Evolutionary conservation across 2,329 filamentous ascomycete genomes (phyloP), one percentile per base, ranked within the genome.

Genomic region (Dothiorella sarmentorum): DNA sequence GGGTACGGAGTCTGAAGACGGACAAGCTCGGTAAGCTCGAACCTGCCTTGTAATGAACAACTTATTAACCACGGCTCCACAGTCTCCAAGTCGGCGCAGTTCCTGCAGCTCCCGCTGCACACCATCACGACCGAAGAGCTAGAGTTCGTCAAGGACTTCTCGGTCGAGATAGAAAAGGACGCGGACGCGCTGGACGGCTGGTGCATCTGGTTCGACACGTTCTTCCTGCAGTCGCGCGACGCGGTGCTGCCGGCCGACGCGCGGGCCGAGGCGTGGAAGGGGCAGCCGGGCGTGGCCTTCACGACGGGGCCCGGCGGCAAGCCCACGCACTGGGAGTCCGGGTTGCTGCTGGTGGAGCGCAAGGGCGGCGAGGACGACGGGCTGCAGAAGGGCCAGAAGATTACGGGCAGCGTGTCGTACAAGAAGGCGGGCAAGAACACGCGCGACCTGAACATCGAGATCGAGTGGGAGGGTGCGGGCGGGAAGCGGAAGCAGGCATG

Each of bases 171-270:
- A 5, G 80, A 78, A 1, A 75, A 81, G 43, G 82, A 88, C 61
- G 78, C 87, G 58, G 85, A 89, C 61, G 77, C 80, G 1, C 76
- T 97, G n/a, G 91, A 97, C 69, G 93, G 90, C 4, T 96, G 91
- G 72, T 80, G 91, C 13, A 82, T 96, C 65, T 97, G 92, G 90
- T 97, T 97, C 70, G 93, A 97, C 71, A 93, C 88, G 22, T 94
- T 94, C 78, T 97, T 97, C 75, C 83, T 88, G 63, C 84, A 86
- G 9, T 82, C 82, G 0, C 76, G 81, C 33, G 75, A 80, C 33
- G 71, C 76, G 51, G 66, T 68, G 26, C 69, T 83, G 45, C 77
- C 77, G 7, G 74, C 77, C 6, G 74, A 59, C 10, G 57, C 78
- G n/a, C 83, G 84, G 52, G 84, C 85, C 0, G 78, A 85, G 58